Evolutionary conservation across 805 yeast species (phyloP).

Genomic region (Lachancea dasiensis): DNA sequence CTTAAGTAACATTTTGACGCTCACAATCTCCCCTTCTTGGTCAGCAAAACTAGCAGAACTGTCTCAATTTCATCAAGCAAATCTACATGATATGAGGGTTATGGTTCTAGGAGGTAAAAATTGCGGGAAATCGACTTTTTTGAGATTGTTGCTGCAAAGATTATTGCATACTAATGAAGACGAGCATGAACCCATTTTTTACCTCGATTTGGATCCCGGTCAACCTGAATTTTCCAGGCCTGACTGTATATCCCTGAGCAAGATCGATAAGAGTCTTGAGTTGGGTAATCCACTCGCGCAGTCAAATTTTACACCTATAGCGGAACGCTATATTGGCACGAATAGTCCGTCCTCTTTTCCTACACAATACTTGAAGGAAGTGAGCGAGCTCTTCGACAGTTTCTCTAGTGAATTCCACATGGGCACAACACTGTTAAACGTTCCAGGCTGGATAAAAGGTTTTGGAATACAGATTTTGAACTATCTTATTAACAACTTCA

Average conservation of each 20-base stretch:
- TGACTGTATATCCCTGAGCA: conserved; percentile 56
- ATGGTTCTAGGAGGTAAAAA: conserved; percentile 50
- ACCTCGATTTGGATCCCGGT: conserved; percentile 82
- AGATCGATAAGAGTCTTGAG: conserved; percentile 10
- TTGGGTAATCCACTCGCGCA: conserved; percentile 27
- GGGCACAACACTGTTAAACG: conserved; percentile 54
- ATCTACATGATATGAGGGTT: conserved; percentile 26
- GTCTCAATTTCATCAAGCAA: conserved; percentile 19
- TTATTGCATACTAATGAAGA: conserved; percentile 28
- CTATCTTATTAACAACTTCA: conserved; percentile 37
- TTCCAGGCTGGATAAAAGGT: conserved; percentile 92
- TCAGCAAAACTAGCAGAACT: conserved; percentile 18
- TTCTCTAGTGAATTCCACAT: conserved; percentile 29
- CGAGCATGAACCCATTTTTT: conserved; percentile 34
- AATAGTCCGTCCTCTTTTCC: conserved; percentile 67
- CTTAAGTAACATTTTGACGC: conserved; percentile 10
- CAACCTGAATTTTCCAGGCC: conserved; percentile 77
- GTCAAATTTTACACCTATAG: conserved; percentile 12
- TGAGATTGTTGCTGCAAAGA: conserved; percentile 48
- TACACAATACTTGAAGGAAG: conserved; percentile 40
- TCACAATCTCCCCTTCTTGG: conserved; percentile 22
- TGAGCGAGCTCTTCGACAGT: conserved; percentile 35
- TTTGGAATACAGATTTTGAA: conserved; percentile 65
- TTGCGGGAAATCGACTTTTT: conserved; percentile 75
- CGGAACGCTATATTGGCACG: conserved; percentile 51